A percentile compares a stretch with the other conserved stretches of the same genome.
These are phyloP conservation scores for Ophiostoma australiae DNA, from an alignment of 2,329 filamentous ascomycete genomes.

Conservation along the genomic window DNA sequence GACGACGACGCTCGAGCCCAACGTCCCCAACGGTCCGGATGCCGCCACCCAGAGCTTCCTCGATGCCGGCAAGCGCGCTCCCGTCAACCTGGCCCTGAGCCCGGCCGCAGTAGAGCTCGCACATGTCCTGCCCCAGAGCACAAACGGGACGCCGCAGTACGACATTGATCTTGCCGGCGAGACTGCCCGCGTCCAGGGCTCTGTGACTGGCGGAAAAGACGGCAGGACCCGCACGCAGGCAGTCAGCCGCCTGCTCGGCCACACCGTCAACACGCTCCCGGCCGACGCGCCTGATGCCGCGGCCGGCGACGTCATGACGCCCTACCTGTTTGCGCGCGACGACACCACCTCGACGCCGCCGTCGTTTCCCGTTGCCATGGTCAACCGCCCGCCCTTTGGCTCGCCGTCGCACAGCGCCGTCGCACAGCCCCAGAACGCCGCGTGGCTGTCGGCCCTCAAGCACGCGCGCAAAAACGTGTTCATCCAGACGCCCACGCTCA, in stretches of 20 bases:
- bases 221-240: slow-evolving; percentile 55
- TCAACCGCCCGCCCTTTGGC: slow-evolving; percentile 64
- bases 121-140: slow-evolving; percentile 48
- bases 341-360: slow-evolving; percentile 40
- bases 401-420: slow-evolving; percentile 56
- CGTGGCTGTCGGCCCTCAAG: slow-evolving; percentile 64
- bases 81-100: not conserved
- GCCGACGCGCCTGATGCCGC: slow-evolving; percentile 51
- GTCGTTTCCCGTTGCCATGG: slow-evolving; percentile 65
- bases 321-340: slow-evolving; percentile 46
- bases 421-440: slow-evolving; percentile 68
- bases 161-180: slow-evolving; percentile 58
- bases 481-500: slow-evolving; percentile 73
- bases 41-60: slow-evolving; percentile 30
- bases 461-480: slow-evolving; percentile 63
- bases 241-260: slow-evolving; percentile 62
- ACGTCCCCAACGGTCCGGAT: slow-evolving; percentile 26
- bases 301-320: slow-evolving; percentile 56
- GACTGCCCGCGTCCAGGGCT: slow-evolving; percentile 55
- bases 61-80: slow-evolving; percentile 27
- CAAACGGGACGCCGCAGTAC: slow-evolving; percentile 56
- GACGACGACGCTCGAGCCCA: slow-evolving; percentile 16
- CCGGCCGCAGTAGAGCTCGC: not conserved
- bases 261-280: slow-evolving; percentile 48
- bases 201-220: slow-evolving; percentile 42